Conservation (phyloP, 2,329 filamentous ascomycete genomes). For the Fusarium redolens region DNA sequence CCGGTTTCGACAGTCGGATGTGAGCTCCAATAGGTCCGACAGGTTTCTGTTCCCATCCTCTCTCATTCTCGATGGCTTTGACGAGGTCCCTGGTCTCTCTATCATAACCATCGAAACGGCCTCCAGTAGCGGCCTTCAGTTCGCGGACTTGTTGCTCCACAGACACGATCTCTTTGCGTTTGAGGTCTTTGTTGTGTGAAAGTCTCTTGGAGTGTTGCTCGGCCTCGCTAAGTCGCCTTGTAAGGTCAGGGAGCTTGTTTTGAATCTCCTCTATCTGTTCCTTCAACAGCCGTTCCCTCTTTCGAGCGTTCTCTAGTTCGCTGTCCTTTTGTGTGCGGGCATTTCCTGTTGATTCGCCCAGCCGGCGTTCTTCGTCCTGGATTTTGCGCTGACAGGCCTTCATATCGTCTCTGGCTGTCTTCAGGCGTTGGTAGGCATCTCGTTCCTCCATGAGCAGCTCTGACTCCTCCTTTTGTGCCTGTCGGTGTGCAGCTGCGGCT, state of each 20-base stretch:
- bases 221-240: constrained; percentile 48
- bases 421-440: constrained; percentile 69
- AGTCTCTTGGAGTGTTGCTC: constrained; percentile 47
- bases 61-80: constrained; percentile 75
- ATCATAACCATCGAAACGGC: constrained; percentile 73
- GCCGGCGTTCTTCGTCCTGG: constrained; percentile 66
- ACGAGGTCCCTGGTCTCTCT: constrained; percentile 72
- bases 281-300: constrained; percentile 43
- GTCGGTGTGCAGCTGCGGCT: constrained; percentile 64
- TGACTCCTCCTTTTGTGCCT: constrained; percentile 64
- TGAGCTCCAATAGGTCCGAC: constrained; percentile 86
- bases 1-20: constrained; percentile 78
- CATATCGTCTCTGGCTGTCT: constrained; percentile 61
- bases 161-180: constrained; percentile 65
- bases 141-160: constrained; percentile 58
- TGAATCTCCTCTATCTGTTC: constrained; percentile 45
- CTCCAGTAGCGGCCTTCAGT: constrained; percentile 68
- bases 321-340: constrained; percentile 72
- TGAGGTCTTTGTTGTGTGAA: constrained; percentile 52
- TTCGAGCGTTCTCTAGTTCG: constrained; percentile 54
- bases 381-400: constrained; percentile 61
- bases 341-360: constrained; percentile 77
- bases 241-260: constrained; percentile 49
- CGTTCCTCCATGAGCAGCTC: constrained; percentile 73
- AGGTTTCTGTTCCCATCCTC: constrained; percentile 75